These are phyloP conservation scores for Leishmania tarentolae DNA, from an alignment of 208 protist genomes.

Conservation along the genomic window DNA sequence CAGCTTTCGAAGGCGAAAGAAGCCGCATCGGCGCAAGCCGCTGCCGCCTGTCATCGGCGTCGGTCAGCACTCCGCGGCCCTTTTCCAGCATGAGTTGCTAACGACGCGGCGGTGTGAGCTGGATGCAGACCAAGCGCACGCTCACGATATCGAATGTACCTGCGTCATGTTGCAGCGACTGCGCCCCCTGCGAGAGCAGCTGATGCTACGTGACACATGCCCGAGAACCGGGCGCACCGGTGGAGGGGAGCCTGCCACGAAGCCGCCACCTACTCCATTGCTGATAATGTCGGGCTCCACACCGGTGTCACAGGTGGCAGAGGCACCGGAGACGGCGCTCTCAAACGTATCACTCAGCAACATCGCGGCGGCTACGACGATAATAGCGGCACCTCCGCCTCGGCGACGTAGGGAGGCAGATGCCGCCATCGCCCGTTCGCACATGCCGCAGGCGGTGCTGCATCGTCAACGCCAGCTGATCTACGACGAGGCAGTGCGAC, in stretches of 20 bases:
- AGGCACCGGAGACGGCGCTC: background rate
- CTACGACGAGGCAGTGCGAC: constrained; percentile 34
- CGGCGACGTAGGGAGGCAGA: background rate
- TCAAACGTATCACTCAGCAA: background rate
- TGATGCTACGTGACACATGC: constrained; percentile 37
- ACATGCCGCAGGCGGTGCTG: constrained; percentile 34
- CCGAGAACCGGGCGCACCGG: background rate
- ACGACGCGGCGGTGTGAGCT: constrained; percentile 38
- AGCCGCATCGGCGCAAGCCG: constrained; percentile 12
- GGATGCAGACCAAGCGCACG: constrained; percentile 37
- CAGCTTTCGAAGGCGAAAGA: background rate
- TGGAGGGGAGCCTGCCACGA: background rate
- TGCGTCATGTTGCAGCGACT: constrained; percentile 45
- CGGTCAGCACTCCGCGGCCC: constrained; percentile 40
- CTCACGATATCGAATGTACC: constrained; percentile 44
- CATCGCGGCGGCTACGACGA: background rate
- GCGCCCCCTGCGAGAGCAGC: constrained; percentile 32
- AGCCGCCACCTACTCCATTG: background rate
- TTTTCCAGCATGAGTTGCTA: constrained; percentile 41
- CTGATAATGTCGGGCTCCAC: background rate
- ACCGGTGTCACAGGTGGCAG: too few species aligned
- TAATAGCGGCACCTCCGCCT: background rate
- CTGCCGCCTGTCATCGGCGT: constrained; percentile 55
- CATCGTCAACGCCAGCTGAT: constrained; percentile 41
- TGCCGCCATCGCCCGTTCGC: constrained; percentile 5